Percentiles rank a stretch among this genome's conserved stretches.
phyloP scores from a whole-genome alignment of 2,329 filamentous ascomycete genomes.

The Colletotrichum cuscutae region DNA sequence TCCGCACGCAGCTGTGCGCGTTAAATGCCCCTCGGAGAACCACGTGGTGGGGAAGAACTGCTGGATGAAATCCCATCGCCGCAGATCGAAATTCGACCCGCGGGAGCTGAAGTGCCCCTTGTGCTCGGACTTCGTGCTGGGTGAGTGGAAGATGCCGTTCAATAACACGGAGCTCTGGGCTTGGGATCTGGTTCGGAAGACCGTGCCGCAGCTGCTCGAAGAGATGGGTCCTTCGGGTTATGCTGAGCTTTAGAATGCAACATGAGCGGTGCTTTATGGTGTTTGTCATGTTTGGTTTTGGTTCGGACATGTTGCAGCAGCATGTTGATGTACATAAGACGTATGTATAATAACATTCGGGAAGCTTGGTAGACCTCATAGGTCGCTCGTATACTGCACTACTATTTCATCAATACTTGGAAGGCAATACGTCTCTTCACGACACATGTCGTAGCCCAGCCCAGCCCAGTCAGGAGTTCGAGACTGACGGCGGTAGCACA shows the following conservation, averaged over 20 bases:
- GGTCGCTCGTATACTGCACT: no score
- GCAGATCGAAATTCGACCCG: background rate
- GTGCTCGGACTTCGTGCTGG: background rate
- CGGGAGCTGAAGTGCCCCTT: conserved; percentile 4
- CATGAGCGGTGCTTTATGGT: background rate
- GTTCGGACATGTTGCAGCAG: background rate
- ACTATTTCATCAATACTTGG: no score
- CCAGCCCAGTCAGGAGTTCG: no score
- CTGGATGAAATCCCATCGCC: conserved; percentile 1
- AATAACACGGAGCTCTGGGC: background rate
- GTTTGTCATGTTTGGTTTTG: background rate
- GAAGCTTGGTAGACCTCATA: background rate
- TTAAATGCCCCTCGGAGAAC: background rate
- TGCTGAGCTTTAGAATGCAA: background rate
- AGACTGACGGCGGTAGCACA: no score
- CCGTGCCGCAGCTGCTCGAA: background rate
- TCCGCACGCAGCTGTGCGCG: conserved; percentile 3
- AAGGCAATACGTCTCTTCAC: no score
- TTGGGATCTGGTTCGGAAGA: background rate
- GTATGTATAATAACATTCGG: background rate
- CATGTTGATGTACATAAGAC: background rate
- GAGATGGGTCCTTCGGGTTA: background rate
- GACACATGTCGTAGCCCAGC: no score
- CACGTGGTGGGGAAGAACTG: conserved; percentile 19
- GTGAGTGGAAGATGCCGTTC: background rate